Evolutionary conservation across 2,329 filamentous ascomycete genomes (phyloP).

Genomic region (Stemphylium beticola): DNA sequence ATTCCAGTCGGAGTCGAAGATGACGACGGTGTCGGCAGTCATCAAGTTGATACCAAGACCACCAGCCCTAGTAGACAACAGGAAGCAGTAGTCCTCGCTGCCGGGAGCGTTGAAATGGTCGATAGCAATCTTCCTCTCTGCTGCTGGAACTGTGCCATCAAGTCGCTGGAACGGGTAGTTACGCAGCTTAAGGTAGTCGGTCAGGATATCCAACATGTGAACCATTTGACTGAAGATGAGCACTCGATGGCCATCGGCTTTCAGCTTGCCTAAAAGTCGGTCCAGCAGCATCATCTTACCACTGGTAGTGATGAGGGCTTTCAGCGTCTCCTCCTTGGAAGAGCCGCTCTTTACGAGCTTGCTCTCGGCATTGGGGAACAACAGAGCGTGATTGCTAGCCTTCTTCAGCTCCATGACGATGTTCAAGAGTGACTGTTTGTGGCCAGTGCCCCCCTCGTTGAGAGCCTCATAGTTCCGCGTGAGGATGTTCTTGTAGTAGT

Average conservation of each 20-base stretch:
- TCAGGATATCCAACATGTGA: conserved; percentile 94
- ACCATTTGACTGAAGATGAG: conserved; percentile 99
- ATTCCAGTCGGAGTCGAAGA: conserved; percentile 99
- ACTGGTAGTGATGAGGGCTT: conserved; percentile 92
- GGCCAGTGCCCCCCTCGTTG: conserved; percentile 85
- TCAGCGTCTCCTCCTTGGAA: conserved; percentile 87
- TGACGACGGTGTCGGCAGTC: conserved; percentile 96
- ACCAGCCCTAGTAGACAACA: conserved; percentile 92
- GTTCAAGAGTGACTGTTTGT: conserved; percentile 94
- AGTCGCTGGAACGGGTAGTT: conserved; percentile 96
- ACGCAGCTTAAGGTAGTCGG: conserved; percentile 89
- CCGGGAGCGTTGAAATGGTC: conserved; percentile 98
- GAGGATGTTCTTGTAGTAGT: conserved; percentile 99
- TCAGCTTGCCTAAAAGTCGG: conserved; percentile 90
- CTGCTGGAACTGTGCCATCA: conserved; percentile 91
- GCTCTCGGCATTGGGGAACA: conserved; percentile 94
- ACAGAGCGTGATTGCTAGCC: conserved; percentile 97
- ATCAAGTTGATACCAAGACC: conserved; percentile 99
- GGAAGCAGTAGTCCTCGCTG: conserved; percentile 94
- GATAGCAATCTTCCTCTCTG: conserved; percentile 87
- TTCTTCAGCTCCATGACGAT: conserved; percentile 99
- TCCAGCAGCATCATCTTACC: conserved; percentile 99
- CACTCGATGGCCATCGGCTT: conserved; percentile 91
- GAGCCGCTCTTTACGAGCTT: conserved; percentile 81
- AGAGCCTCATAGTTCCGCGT: conserved; percentile 95